Percentiles rank a stretch among this genome's conserved stretches.
Evolutionary conservation across 2,329 filamentous ascomycete genomes (phyloP).

Genomic region (Microdochium bolleyi): DNA sequence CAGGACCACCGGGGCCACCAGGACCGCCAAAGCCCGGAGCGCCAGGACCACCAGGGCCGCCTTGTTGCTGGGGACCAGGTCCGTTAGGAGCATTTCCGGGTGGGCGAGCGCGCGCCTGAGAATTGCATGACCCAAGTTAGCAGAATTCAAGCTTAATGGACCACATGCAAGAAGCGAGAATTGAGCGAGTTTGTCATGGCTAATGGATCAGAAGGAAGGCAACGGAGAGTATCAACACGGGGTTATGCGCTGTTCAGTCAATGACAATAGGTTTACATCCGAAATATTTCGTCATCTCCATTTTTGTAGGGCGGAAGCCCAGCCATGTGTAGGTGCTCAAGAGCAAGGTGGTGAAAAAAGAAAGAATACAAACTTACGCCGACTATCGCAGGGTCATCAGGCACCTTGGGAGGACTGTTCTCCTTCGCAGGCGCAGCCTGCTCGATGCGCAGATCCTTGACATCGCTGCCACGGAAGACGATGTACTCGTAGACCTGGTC

Average conservation of each 20-base stretch:
- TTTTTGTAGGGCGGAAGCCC: not conserved
- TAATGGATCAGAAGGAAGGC: conserved; percentile 93
- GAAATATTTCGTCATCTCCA: conserved; percentile 85
- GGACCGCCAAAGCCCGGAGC: conserved; percentile 15
- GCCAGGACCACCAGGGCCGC: conserved; percentile 13
- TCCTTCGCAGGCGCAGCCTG: conserved; percentile 69
- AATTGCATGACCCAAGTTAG: conserved; percentile 5
- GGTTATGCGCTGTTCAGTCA: conserved; percentile 86
- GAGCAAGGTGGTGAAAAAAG: conserved; percentile 7
- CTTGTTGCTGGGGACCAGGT: too few species aligned
- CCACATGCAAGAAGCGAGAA: conserved; percentile 30
- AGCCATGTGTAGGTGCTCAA: conserved; percentile 5
- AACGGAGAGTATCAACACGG: conserved; percentile 97
- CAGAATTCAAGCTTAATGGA: conserved; percentile 20
- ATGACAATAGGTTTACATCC: conserved; percentile 82
- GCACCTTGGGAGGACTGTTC: conserved; percentile 68
- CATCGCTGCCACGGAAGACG: conserved; percentile 94
- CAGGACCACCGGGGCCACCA: conserved; percentile 19
- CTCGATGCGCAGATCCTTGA: conserved; percentile 94
- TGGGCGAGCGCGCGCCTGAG: conserved; percentile 28
- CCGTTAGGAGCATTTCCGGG: conserved; percentile 15
- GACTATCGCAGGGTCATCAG: conserved; percentile 93
- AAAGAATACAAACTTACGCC: conserved; percentile 64
- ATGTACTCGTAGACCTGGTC: conserved; percentile 97
- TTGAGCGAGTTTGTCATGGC: conserved; percentile 13